Evolutionary conservation across 1,139 yeast species (phyloP).

Genomic region (Candida dubliniensis): DNA sequence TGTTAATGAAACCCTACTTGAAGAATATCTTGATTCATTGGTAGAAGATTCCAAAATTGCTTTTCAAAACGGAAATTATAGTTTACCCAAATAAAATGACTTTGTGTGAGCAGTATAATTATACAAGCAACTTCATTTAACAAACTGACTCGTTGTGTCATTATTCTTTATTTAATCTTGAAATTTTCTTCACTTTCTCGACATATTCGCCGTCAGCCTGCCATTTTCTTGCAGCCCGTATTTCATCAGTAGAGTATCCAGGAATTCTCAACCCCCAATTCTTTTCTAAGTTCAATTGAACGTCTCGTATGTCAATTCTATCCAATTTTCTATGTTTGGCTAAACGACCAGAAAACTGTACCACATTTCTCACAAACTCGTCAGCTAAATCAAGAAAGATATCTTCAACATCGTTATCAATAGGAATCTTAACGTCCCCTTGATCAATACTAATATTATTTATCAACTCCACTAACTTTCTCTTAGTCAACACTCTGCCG

Average conservation of each 20-base stretch:
- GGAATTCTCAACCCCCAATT: constrained; percentile 96
- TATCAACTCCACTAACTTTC: constrained; percentile 85
- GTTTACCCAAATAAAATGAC: constrained; percentile 8
- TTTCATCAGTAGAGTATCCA: constrained; percentile 89
- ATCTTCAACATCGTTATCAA: constrained; percentile 96
- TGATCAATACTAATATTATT: constrained; percentile 79
- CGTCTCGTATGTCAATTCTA: constrained; percentile 80
- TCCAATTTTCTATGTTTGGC: constrained; percentile 96
- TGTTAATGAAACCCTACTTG: constrained; percentile 6
- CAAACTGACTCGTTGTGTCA: too few relatives aligned
- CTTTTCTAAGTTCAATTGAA: constrained; percentile 87
- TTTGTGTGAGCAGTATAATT: not conserved
- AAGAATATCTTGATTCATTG: constrained; percentile 19
- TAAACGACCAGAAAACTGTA: constrained; percentile 87
- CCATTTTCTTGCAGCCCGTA: constrained; percentile 79
- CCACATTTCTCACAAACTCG: constrained; percentile 87
- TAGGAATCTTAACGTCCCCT: constrained; percentile 85
- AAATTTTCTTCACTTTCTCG: constrained; percentile 47
- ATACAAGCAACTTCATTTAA: not conserved
- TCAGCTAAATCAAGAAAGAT: constrained; percentile 88
- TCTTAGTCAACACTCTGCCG: constrained; percentile 82
- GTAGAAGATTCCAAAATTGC: constrained; percentile 19
- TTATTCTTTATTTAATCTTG: constrained; percentile 7
- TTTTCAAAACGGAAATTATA: constrained; percentile 19
- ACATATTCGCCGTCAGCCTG: constrained; percentile 70